phyloP scores from a whole-genome alignment of 164 flowering plant genomes.

The Pachysandra terminalis region DNA sequence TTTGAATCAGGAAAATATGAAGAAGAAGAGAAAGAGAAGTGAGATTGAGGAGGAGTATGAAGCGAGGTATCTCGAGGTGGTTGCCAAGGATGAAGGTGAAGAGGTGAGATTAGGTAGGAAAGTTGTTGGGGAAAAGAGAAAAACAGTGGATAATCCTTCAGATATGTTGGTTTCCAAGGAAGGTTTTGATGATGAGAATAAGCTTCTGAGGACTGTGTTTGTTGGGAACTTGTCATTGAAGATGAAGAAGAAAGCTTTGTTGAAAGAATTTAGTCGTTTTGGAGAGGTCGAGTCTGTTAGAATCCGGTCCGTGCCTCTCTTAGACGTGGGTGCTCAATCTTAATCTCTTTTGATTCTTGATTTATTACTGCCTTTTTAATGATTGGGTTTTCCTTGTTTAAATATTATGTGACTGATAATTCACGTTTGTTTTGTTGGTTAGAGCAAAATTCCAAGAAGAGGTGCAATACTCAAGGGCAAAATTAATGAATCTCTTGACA shows the following conservation, averaged over 20 bases:
- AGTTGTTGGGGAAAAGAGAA: constrained; percentile 76
- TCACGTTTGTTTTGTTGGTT: constrained; percentile 17
- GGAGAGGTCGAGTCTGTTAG: constrained; percentile 92
- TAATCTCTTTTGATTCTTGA: not conserved
- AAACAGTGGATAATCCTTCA: constrained; percentile 46
- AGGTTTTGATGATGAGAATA: constrained; percentile 84
- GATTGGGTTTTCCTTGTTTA: not conserved
- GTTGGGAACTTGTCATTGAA: constrained; percentile 92
- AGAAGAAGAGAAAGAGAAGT: constrained; percentile 72
- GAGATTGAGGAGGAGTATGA: constrained; percentile 63
- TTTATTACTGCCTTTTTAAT: not conserved
- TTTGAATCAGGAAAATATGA: constrained; percentile 24
- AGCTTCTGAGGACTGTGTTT: constrained; percentile 88
- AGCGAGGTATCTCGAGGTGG: constrained; percentile 36
- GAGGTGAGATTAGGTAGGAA: constrained; percentile 13
- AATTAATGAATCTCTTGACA: constrained; percentile 69
- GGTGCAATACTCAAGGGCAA: constrained; percentile 72
- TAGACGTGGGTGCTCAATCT: constrained; percentile 53
- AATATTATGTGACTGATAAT: not conserved
- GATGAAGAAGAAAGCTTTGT: constrained; percentile 72
- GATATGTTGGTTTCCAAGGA: constrained; percentile 59
- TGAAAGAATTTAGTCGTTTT: constrained; percentile 71
- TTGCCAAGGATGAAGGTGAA: constrained; percentile 20
- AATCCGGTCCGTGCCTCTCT: constrained; percentile 83
- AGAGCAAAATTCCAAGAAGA: constrained; percentile 83